Evolutionary conservation across 2,329 filamentous ascomycete species (phyloP).

Genomic region (Neoascochyta sp.): DNA sequence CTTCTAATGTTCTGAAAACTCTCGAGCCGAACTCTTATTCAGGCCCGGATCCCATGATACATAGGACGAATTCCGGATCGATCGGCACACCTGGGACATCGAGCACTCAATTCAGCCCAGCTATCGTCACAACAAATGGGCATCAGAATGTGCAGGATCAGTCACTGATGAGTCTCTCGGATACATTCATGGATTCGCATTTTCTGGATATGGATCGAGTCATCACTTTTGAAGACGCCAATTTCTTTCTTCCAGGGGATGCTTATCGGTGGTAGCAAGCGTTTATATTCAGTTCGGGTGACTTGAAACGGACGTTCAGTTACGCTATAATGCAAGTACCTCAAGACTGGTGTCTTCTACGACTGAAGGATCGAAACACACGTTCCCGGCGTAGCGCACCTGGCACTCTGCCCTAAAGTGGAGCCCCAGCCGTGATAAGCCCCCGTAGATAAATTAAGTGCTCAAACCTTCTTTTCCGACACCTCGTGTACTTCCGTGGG

Average conservation of each 20-base stretch:
- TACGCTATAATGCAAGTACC: no score
- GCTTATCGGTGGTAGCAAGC: slow-evolving; percentile 24
- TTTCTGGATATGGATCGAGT: slow-evolving; percentile 35
- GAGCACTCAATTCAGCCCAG: slow-evolving; percentile 1
- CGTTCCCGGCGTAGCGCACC: no score
- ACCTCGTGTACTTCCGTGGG: slow-evolving; percentile 21
- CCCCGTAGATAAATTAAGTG: no score
- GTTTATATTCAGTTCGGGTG: background rate
- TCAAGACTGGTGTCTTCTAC: no score
- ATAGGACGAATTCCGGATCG: no score
- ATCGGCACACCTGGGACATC: no score
- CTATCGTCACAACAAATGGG: slow-evolving; percentile 2
- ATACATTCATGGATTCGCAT: slow-evolving; percentile 33
- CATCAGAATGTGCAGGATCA: slow-evolving; percentile 26
- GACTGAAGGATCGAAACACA: no score
- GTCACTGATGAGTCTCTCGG: slow-evolving; percentile 27
- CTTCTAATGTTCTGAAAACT: no score
- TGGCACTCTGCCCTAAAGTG: no score
- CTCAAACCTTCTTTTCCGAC: slow-evolving; percentile 30
- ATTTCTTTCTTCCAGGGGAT: slow-evolving; percentile 32
- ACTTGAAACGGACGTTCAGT: no score
- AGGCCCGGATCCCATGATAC: background rate
- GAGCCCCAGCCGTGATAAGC: no score
- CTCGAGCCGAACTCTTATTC: no score
- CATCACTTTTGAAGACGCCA: slow-evolving; percentile 36